These are phyloP conservation scores for Kwoniella dejecticola DNA, from an alignment of 768 basidiomycete species.

Conservation along the genomic window DNA sequence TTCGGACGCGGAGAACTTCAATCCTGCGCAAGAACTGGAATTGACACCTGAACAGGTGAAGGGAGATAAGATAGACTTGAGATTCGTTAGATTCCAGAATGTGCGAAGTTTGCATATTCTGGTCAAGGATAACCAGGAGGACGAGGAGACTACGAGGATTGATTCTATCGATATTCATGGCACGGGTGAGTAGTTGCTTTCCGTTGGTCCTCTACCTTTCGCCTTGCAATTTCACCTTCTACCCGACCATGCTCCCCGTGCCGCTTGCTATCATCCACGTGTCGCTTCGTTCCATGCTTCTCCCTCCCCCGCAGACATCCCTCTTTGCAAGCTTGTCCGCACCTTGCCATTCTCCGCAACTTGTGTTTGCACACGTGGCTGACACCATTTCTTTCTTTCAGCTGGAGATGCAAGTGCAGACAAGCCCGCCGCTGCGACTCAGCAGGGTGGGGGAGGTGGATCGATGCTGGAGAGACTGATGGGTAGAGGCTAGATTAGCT, in stretches of 20 bases:
- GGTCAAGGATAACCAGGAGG: conserved; percentile 54
- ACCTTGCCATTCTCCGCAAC: too few relatives aligned
- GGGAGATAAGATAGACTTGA: conserved; percentile 50
- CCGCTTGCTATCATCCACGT: background rate
- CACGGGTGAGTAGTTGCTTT: conserved; percentile 34
- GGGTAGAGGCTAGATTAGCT: conserved; percentile 1
- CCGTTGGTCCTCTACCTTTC: too few relatives aligned
- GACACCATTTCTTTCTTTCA: background rate
- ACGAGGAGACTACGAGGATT: conserved; percentile 56
- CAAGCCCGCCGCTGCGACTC: background rate
- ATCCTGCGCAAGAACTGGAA: conserved; percentile 52
- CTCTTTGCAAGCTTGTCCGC: background rate
- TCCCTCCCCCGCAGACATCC: background rate
- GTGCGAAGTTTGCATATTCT: conserved; percentile 53
- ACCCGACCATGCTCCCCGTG: too few relatives aligned
- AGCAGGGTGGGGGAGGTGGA: background rate
- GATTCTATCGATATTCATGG: conserved; percentile 56
- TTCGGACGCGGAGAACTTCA: conserved; percentile 41
- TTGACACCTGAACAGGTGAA: conserved; percentile 48
- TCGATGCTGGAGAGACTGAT: conserved; percentile 19
- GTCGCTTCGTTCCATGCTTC: too few relatives aligned
- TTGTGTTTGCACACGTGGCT: background rate
- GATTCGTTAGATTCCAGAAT: conserved; percentile 56
- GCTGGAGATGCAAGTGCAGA: conserved; percentile 11
- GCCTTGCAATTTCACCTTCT: too few relatives aligned